These are phyloP conservation scores for Trametes villosa DNA, from an alignment of 768 basidiomycete species.

Conservation along the genomic window DNA sequence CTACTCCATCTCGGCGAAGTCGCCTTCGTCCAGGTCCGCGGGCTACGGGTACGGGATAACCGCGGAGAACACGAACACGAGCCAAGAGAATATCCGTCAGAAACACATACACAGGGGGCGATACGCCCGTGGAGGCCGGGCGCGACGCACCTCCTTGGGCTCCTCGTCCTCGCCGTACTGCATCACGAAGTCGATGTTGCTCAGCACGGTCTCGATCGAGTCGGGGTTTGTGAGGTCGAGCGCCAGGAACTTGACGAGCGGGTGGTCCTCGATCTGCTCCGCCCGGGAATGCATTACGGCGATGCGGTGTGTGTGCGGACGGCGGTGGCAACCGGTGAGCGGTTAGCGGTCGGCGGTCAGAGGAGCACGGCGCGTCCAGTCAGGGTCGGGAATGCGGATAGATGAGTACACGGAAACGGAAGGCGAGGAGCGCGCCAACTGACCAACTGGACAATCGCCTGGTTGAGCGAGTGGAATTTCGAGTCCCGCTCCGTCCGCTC, in stretches of 20 bases:
- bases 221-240: conserved; percentile 90
- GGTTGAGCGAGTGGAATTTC: conserved; percentile 91
- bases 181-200: conserved; percentile 97
- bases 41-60: conserved; percentile 53
- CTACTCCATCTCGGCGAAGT: conserved; percentile 78
- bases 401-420: conserved; percentile 5
- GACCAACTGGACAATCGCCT: conserved; percentile 94
- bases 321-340: background rate
- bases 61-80: background rate
- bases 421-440: conserved; percentile 30
- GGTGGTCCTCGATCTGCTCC: conserved; percentile 93
- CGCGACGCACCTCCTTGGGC: conserved; percentile 77
- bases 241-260: conserved; percentile 95
- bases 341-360: too few relatives aligned
- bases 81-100: too few relatives aligned
- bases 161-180: conserved; percentile 99
- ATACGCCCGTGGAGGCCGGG: background rate
- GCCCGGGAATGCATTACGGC: background rate
- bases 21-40: conserved; percentile 91
- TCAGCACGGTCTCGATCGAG: conserved; percentile 87
- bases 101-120: background rate
- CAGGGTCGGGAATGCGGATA: background rate
- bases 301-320: background rate
- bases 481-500: conserved; percentile 64
- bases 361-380: too few relatives aligned